Base-by-base conservation (phyloP, 2,329 filamentous ascomycete genomes). In the Fusarium cicatricum region DNA sequence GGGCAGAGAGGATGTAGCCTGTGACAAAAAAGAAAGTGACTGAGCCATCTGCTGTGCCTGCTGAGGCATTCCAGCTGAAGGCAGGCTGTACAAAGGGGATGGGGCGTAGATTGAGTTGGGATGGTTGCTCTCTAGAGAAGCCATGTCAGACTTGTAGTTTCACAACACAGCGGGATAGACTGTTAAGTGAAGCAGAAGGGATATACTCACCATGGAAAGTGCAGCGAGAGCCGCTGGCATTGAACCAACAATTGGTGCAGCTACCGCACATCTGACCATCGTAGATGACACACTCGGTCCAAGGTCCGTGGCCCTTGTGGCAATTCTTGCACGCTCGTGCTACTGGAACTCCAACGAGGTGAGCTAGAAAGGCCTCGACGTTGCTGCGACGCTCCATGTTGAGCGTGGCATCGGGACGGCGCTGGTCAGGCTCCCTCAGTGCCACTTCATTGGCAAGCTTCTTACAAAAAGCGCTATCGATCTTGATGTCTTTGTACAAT, bases 211-310 rank as follows among this genome's bases (percentile, higher is more conserved):
- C 82, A 55, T 86, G 84, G 66, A 85, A 86, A 12, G 83, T 85
- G 57, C 84, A 87, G 44, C 84, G 74, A 10, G 82, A 79, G 10
- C 84, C 84, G 44, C 82, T 85, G 8, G 84, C 84, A 52, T 87
- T 87, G 70, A 83, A 86, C 84, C 84, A 86, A 68, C 84, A 87
- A 66, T 87, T 87, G 52, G 83, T 80, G 58, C 84, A 87, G 65
- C 82, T 85, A 10, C 84, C 84, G 54, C 82, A 85, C 81, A 86
- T 83, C 66, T 85, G 81, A 2, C 84, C 83, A 41, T 81, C 80
- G 17, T 84, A 80, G n/a, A 85, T 74, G n/a, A 87, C 77, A 59
- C 84, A 87, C 14, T 77, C 76, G 1, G 76, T 82, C 83, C 83
- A 87, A 0, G 84, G 84, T 0, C 84, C 84, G 55, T 85, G 82